phyloP scores from a whole-genome alignment of 176 grass and related monocot species.

The Thalia dealbata region DNA sequence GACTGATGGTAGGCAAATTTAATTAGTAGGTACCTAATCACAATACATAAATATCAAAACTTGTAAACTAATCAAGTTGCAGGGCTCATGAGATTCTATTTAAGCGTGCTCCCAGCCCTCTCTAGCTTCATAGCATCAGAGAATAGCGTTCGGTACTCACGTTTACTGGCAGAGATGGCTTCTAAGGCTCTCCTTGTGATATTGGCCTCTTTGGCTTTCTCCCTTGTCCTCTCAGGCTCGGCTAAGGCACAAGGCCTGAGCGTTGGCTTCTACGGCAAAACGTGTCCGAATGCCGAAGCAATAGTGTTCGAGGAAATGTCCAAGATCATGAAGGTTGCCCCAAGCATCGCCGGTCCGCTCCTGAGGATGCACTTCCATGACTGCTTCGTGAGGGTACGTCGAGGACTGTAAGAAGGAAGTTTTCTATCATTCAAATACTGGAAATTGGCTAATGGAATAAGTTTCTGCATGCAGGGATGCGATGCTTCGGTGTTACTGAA shows the following conservation, averaged over 20 bases:
- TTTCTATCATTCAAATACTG: background rate
- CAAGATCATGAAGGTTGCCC: constrained; percentile 36
- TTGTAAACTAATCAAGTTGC: background rate
- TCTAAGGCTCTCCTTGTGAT: constrained; percentile 28
- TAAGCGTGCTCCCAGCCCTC: background rate
- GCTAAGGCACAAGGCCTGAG: constrained; percentile 33
- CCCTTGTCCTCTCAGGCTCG: constrained; percentile 26
- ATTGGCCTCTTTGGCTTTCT: constrained; percentile 12
- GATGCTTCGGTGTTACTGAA: constrained; percentile 72
- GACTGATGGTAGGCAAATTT: background rate
- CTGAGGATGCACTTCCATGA: constrained; percentile 83
- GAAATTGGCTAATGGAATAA: constrained; percentile 8
- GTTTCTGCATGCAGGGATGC: constrained; percentile 48
- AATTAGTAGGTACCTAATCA: background rate
- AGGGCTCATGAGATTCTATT: background rate
- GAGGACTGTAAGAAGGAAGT: background rate
- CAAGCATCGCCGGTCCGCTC: constrained; percentile 55
- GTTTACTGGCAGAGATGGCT: background rate
- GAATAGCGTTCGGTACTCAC: background rate
- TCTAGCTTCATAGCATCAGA: background rate
- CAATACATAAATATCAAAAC: background rate
- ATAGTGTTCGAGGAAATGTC: constrained; percentile 49
- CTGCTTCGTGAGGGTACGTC: constrained; percentile 73
- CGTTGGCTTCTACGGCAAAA: constrained; percentile 58
- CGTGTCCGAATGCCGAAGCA: constrained; percentile 51